Evolutionary conservation across 2,329 filamentous ascomycete genomes (phyloP).

Genomic region (Pseudogymnoascus sp.): DNA sequence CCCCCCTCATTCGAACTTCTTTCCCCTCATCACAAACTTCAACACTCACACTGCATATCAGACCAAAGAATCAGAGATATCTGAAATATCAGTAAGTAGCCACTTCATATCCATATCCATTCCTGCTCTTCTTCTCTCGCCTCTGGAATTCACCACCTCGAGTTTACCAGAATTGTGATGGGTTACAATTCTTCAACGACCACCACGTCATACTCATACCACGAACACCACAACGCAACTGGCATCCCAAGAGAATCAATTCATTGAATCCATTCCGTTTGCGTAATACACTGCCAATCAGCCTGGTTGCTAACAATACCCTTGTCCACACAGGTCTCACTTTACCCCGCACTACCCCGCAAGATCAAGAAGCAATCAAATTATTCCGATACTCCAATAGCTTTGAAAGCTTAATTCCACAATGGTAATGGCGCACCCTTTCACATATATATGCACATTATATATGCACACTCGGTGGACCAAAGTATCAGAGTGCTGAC

Average conservation of each 20-base stretch:
- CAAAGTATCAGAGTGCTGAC: slow-evolving; percentile 27
- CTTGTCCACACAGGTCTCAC: slow-evolving; percentile 7
- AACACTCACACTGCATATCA: neutral
- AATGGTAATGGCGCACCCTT: neutral
- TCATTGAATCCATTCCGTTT: neutral
- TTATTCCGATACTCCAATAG: neutral
- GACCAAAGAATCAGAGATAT: neutral
- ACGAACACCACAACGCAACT: neutral
- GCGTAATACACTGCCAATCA: neutral
- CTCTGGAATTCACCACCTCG: neutral
- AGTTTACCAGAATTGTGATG: neutral
- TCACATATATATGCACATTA: neutral
- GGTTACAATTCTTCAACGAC: neutral
- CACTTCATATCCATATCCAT: neutral
- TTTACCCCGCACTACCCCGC: slow-evolving; percentile 1
- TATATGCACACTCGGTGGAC: neutral
- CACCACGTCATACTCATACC: slow-evolving; percentile 3
- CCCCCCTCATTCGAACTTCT: neutral
- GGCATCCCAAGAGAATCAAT: neutral
- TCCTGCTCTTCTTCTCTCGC: neutral
- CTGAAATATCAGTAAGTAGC: neutral
- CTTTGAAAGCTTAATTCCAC: neutral
- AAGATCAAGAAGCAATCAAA: neutral
- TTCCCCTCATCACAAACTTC: neutral
- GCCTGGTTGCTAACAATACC: slow-evolving; percentile 1